Evolutionary conservation across 495 filamentous ascomycete genomes (phyloP), one percentile per base, ranked within the genome.

Genomic region (Haplographium delicatum): DNA sequence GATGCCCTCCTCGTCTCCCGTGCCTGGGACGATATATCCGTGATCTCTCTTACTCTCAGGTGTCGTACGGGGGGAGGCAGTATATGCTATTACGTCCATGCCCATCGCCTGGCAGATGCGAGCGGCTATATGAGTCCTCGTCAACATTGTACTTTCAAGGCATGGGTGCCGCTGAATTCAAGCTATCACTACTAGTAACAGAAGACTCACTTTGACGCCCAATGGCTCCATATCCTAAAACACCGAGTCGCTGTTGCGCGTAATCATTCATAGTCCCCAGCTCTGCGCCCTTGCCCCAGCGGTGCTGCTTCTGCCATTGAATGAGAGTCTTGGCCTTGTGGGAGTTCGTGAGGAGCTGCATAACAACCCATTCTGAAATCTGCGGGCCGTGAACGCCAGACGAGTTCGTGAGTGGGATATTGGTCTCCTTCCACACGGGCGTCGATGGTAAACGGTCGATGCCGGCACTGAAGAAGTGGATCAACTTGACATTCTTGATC

Each of bases 181-280:
- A 43, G 20, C 57, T 58, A 40, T 41, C 16, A 31, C 19, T 25
- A 11, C 13, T 20, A 50, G 24, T 39, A 20, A 50, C 16, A 37
- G 22, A 51, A 9, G 25, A 57, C 65, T 51, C 65, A 78, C 72
- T 50, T 45, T 63, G 60, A 13, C 60, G 50, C 6, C 60, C 57
- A 50, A 96, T 95, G 57, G 80, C 82, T 22, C 90, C 88, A 64
- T 94, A 94, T 4, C 89, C 89, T 4, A 95, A 72, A 30, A 94
- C 85, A 8, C 88, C 88, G 7, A 77, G 62, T 50, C 70, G 67
- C 50, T 77, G 70, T 25, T 58, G 52, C 23, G 72, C 72, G 23
- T 61, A 62, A 50, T 79, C 75, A 39, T 66, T 64, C 5, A 68
- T 60, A 11, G 63, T 54, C n/a, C 59, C 65, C 16, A 68, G 40